Base-by-base conservation (phyloP, 192 early-diverging fungal genomes). In the Backusella tarrabulga region DNA sequence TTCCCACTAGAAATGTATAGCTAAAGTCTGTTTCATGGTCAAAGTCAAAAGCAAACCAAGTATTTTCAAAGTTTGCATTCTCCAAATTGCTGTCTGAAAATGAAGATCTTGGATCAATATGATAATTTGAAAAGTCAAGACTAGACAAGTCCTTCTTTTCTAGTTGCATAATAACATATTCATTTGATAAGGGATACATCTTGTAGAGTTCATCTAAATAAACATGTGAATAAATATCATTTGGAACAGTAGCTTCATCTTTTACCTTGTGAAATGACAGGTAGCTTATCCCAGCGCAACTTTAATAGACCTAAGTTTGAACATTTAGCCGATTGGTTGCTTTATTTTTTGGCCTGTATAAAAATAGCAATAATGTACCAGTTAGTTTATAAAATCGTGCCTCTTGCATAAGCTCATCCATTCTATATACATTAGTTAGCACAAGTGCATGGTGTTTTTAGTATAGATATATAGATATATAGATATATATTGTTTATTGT, bases 391-490 rank as follows among this genome's bases (percentile, higher is more conserved):
- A 79, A 66, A 68, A 74, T 1, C 41, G 44, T 38, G 77, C 77
- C 67, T 79, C 77, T 69, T 79, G 77, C 70, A 73, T 79, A 17
- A 79, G 29, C 41, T 79, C 77, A 29, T 79, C 77, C 71, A 79
- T 73, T 17, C 77, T 79, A 32, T 32, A 32, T 32, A 21, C 6
- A 70, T 14, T 36, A 40, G 14, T n/a, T 17, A 32, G 32, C 32
- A 32, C 32, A 32, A 32, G 23, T 66, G 17, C 32, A 74, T 40
- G 29, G 35, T 38, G 38, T 40, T 40, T 35, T 35, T 9, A 9
- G 38, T 56, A 7, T n/a, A n/a, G n/a, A n/a, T n/a, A n/a, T n/a
- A n/a, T n/a, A n/a, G n/a, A n/a, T n/a, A n/a, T n/a, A n/a, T n/a
- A n/a, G n/a, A n/a, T n/a, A n/a, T n/a, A n/a, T n/a, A 15, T 44